Evolutionary conservation across 805 yeast species (phyloP).

Genomic region (Cyberlindnera maritima): DNA sequence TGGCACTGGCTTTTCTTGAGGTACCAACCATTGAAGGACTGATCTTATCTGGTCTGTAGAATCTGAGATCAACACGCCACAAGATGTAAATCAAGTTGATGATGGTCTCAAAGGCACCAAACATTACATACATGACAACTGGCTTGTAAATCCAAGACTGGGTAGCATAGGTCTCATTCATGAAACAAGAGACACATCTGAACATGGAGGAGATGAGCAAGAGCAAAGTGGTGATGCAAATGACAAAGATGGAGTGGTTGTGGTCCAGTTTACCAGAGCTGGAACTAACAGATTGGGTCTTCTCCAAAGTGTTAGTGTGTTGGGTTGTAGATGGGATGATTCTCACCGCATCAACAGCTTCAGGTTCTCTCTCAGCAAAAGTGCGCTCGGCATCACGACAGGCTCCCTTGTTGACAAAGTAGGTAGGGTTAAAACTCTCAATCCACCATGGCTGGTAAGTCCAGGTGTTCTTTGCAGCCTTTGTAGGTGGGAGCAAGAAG

Average conservation of each 20-base stretch:
- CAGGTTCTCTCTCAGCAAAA: constrained; percentile 45
- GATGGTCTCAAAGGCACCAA: constrained; percentile 65
- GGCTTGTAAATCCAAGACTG: constrained; percentile 48
- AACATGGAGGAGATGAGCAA: constrained; percentile 49
- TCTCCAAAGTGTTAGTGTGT: constrained; percentile 32
- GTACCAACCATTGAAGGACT: constrained; percentile 23
- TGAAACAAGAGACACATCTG: constrained; percentile 48
- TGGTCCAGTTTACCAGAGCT: constrained; percentile 42
- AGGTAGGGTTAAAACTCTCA: constrained; percentile 54
- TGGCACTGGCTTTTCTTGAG: constrained; percentile 4
- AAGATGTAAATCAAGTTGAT: constrained; percentile 55
- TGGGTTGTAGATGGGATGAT: constrained; percentile 54
- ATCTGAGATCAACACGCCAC: constrained; percentile 71
- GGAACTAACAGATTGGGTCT: constrained; percentile 25
- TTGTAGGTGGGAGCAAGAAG: constrained; percentile 53
- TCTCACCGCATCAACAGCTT: constrained; percentile 23
- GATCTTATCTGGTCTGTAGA: constrained; percentile 70
- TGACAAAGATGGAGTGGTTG: constrained; percentile 44
- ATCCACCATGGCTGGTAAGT: constrained; percentile 81
- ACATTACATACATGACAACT: constrained; percentile 61
- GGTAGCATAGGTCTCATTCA: constrained; percentile 24
- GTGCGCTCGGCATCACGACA: constrained; percentile 45
- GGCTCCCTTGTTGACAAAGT: constrained; percentile 57
- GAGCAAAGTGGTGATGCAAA: constrained; percentile 44
- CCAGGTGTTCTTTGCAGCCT: constrained; percentile 45